Evolutionary conservation across 768 basidiomycete species (phyloP).

Genomic region (Lentinula lateritia): DNA sequence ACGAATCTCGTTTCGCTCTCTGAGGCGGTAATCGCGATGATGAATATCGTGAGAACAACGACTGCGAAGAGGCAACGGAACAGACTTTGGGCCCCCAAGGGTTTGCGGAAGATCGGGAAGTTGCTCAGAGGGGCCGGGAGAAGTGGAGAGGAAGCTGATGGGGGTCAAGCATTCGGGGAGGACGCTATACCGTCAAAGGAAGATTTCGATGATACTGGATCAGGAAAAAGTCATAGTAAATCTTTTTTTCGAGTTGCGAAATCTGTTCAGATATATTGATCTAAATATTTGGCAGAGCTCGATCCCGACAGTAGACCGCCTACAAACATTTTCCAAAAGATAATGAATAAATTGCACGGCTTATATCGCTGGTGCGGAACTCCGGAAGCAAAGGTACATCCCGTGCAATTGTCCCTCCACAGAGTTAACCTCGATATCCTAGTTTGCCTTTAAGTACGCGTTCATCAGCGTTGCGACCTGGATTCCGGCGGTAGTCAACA

Average conservation of each 20-base stretch:
- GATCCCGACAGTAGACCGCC: constrained; percentile 48
- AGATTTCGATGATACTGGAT: constrained; percentile 11
- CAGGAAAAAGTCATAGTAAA: not conserved
- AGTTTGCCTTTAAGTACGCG: constrained; percentile 49
- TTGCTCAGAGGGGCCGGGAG: constrained; percentile 14
- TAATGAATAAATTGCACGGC: constrained; percentile 27
- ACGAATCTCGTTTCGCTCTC: constrained; percentile 34
- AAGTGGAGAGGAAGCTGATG: constrained; percentile 18
- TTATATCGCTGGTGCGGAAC: constrained; percentile 35
- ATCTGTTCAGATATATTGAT: not conserved
- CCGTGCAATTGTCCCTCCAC: not conserved
- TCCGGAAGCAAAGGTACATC: constrained; percentile 31
- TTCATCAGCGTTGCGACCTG: constrained; percentile 44
- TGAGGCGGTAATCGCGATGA: constrained; percentile 27
- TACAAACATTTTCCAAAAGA: constrained; percentile 32
- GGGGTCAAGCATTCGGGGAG: constrained; percentile 22
- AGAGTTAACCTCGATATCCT: not conserved
- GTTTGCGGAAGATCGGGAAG: constrained; percentile 23
- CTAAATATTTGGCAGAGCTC: constrained; percentile 16
- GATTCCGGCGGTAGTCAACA: constrained; percentile 39
- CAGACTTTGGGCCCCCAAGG: constrained; percentile 47
- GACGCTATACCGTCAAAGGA: constrained; percentile 11
- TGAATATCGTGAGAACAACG: constrained; percentile 30
- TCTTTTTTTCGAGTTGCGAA: not conserved
- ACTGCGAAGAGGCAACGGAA: constrained; percentile 30